Base-by-base conservation (phyloP, 371 early-diverging fungal species). In the Mucor irregularis region DNA sequence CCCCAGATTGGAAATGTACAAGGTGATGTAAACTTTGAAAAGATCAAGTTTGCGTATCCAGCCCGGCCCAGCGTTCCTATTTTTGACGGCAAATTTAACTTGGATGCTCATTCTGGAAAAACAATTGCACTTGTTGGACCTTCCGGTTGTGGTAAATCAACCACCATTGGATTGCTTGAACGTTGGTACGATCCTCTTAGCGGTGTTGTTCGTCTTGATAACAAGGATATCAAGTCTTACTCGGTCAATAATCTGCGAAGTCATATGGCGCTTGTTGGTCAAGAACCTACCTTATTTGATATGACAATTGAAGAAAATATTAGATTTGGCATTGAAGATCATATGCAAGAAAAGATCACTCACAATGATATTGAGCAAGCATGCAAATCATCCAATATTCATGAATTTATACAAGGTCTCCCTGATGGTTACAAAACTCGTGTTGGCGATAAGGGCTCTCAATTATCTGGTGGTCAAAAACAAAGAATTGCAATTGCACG, bases 381-480 rank as follows among this genome's bases (percentile, higher is more conserved):
- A 10, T 84, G 86, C 47, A 78, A 78, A 49, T 65, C 76, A 14
- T 84, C 93, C 49, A 90, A 93, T 68, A 81, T 76, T 62, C 90
- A 90, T 61, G 77, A 85, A 26, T 93, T 94, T 64, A 87, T 94
- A 49, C 54, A 48, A 25, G 58, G 71, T 0, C 73, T 95, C 38
- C 92, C 94, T 4, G 58, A 89, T 9, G 86, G 87, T 17, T 91
- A 91, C 61, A 81, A 91, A 22, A 92, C 95, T 2, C 65, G 80
- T 39, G 91, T 92, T 21, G 95, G 94, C 31, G 92, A 91, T 60
- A 73, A 84, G 42, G 95, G 96, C 4, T 76, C 83, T n/a, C 81
- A 83, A 51, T 67, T 98, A 16, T 86, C 87, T 39, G 96, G 95
- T 50, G 97, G 97, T 45, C 95, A 96, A n/a, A n/a, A n/a, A n/a